Base-by-base conservation (phyloP, 2,329 filamentous ascomycete genomes). In the Lachnellula arida region DNA sequence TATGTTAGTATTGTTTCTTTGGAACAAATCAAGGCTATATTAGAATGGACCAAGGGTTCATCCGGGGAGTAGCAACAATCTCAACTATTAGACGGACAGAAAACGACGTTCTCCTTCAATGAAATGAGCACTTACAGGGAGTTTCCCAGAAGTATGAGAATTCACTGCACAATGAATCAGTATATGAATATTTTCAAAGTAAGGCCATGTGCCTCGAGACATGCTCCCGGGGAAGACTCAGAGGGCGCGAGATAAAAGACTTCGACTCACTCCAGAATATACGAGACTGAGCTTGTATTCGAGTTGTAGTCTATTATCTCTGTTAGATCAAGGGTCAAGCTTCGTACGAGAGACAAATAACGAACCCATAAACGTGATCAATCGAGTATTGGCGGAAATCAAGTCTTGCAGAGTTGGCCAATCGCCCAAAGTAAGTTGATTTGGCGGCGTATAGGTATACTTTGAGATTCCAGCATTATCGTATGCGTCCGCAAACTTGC, bases 91-190 rank as follows among this genome's bases (percentile, higher is more conserved):
- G 9, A 11, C 11, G 9, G 9, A 32, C 9, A 32, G 19, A 32
- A 32, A 11, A 32, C 28, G 28, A 32, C 9, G 9, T 11, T 32
- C 8, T 12, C 9, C 28, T 12, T 9, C 11, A 12, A 32, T 11
- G 2, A 32, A 12, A 32, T 12, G 28, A 12, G 9, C 28, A 32
- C 28, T 4, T 32, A 32, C 28, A 92, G 0, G 81, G 77, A 46
- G 87, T 93, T 69, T 93, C 89, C 75, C 87, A 91, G 62, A 87
- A 80, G 71, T 83, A 84, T 23, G 74, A 72, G 66, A 85, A 88
- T 67, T 88, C 79, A 67, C 28, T 32, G 28, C 28, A 11, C 9
- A 32, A 32, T 4, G 9, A 32, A 11, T 32, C 28, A 32, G 28
- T 32, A 32, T 4, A 32, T 32, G 28, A 9, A 32, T 32, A 32